Conservation (phyloP, 23 red algal genomes). For the Gracilaria gracilis region DNA sequence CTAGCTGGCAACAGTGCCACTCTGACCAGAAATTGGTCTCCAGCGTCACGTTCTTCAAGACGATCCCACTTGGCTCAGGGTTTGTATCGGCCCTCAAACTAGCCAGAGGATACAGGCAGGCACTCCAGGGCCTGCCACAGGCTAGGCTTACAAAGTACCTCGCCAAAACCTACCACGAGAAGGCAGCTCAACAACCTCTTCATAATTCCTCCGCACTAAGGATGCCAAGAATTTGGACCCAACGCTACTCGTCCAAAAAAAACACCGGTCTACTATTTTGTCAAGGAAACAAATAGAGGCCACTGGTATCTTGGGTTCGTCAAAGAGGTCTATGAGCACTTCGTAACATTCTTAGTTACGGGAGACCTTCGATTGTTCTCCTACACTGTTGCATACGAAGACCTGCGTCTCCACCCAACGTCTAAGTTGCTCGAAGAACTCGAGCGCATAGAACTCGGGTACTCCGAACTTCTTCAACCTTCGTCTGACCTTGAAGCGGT, state of each 20-base stretch:
- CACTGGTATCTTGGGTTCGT: constrained; percentile 22
- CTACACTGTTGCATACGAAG: not conserved
- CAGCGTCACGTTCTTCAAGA: not conserved
- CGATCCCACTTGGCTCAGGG: not conserved
- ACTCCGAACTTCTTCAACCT: not conserved
- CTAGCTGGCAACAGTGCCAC: not conserved
- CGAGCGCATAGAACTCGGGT: not conserved
- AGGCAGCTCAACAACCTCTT: not conserved
- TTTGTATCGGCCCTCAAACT: constrained; percentile 23
- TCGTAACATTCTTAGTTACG: not conserved
- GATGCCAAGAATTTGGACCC: not conserved
- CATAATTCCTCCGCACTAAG: not conserved
- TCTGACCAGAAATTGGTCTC: not conserved
- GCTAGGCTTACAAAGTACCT: not conserved
- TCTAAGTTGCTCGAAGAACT: not conserved
- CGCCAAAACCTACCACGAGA: not conserved
- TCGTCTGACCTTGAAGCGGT: not conserved
- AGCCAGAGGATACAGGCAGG: constrained; percentile 13
- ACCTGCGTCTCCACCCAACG: not conserved
- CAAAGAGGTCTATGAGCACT: not conserved
- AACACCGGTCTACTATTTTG: constrained; percentile 15
- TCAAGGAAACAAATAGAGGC: not conserved
- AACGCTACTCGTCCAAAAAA: not conserved
- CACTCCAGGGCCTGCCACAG: not conserved
- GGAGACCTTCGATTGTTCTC: not conserved